These are phyloP conservation scores for Candida albicans DNA, from an alignment of 1,139 yeast species.

Conservation along the genomic window DNA sequence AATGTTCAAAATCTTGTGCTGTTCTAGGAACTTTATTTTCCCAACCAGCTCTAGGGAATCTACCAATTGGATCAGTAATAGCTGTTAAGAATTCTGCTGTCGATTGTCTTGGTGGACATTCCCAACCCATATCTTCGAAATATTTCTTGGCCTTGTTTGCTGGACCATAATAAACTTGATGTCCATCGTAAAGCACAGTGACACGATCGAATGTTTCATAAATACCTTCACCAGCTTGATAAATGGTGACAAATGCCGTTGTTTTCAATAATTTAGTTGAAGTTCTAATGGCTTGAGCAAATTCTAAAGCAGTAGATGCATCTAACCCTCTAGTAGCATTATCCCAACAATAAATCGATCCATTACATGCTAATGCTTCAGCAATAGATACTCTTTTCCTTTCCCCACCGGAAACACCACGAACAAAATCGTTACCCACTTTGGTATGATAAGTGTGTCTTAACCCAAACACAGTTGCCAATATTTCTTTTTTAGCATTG, in stretches of 20 bases:
- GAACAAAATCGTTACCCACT: constrained; percentile 48
- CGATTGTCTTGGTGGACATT: constrained; percentile 61
- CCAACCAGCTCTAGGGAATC: constrained; percentile 44
- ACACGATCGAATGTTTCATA: constrained; percentile 65
- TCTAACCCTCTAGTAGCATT: constrained; percentile 80
- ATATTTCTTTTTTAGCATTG: constrained; percentile 46
- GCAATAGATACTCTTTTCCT: constrained; percentile 79
- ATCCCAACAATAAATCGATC: constrained; percentile 67
- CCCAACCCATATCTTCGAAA: constrained; percentile 61
- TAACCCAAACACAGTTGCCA: constrained; percentile 57
- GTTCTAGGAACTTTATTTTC: constrained; percentile 56
- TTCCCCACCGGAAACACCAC: constrained; percentile 88
- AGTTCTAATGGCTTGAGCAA: constrained; percentile 59
- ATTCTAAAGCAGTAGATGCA: constrained; percentile 72
- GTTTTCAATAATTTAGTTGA: constrained; percentile 55
- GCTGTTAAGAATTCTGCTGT: constrained; percentile 71
- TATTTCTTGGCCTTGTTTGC: constrained; percentile 52
- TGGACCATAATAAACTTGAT: constrained; percentile 61
- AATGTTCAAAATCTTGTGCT: constrained; percentile 55
- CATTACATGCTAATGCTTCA: constrained; percentile 61
- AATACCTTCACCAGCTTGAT: constrained; percentile 70
- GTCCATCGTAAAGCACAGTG: constrained; percentile 58
- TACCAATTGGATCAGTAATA: constrained; percentile 58
- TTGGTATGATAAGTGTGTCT: constrained; percentile 30
- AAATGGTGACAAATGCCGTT: constrained; percentile 60